Conservation (phyloP, 352 stramenopile species). For the Stephanocyclus meneghinianus region DNA sequence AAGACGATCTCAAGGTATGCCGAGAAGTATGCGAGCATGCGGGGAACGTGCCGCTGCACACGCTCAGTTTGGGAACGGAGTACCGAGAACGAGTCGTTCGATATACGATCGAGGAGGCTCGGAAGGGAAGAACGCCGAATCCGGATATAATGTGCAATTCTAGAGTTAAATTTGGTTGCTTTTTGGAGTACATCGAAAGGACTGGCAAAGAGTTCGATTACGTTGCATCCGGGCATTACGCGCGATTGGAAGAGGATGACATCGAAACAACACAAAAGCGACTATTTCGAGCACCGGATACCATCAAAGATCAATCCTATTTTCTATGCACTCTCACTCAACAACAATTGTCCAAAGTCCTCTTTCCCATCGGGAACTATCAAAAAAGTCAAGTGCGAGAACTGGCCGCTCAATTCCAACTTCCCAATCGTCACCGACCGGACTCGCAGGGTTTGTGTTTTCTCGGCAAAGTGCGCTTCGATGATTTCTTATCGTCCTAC, state of each 20-base stretch:
- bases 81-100: conserved; percentile 81
- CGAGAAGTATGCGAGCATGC: conserved; percentile 83
- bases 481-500: conserved; percentile 84
- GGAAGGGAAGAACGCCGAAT: conserved; percentile 84
- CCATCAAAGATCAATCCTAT: conserved; percentile 88
- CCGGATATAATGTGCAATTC: conserved; percentile 88
- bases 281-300: conserved; percentile 82
- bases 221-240: conserved; percentile 86
- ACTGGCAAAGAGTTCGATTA: conserved; percentile 74
- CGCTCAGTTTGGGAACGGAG: conserved; percentile 82
- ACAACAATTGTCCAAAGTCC: conserved; percentile 76
- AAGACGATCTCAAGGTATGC: conserved; percentile 80
- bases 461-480: conserved; percentile 86
- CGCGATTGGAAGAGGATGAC: conserved; percentile 58
- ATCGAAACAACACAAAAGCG: conserved; percentile 24
- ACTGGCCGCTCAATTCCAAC: conserved; percentile 80
- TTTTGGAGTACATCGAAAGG: conserved; percentile 77
- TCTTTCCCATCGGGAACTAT: conserved; percentile 85
- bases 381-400: conserved; percentile 83
- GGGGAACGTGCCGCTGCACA: conserved; percentile 76
- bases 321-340: conserved; percentile 85
- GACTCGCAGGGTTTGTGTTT: conserved; percentile 88
- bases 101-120: conserved; percentile 83
- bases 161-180: conserved; percentile 87
- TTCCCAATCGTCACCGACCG: conserved; percentile 84